Evolutionary conservation across 306 rosid species (phyloP).

Genomic region (Lagenaria siceraria): DNA sequence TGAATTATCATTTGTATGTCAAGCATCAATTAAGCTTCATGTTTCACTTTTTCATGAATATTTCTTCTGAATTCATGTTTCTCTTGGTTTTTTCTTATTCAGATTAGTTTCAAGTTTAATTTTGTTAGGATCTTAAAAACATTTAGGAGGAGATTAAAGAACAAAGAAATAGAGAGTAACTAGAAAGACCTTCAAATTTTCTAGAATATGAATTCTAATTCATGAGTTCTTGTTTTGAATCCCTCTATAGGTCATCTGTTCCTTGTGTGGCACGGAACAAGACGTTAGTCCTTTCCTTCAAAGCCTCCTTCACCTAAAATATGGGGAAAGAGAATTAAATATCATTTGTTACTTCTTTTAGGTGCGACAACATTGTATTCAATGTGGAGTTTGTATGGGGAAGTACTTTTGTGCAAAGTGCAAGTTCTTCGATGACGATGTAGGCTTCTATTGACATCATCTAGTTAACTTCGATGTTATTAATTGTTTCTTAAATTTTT

Average conservation of each 20-base stretch:
- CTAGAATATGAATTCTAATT: background rate
- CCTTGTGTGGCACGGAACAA: conserved; percentile 66
- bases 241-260: conserved; percentile 55
- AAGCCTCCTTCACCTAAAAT: background rate
- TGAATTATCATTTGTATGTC: background rate
- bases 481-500: background rate
- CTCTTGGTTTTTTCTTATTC: background rate
- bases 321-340: background rate
- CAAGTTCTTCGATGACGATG: conserved; percentile 69
- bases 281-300: conserved; percentile 34
- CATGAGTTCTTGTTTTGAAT: background rate
- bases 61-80: background rate
- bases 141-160: background rate
- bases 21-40: background rate
- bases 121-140: background rate
- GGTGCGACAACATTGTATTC: conserved; percentile 72
- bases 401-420: conserved; percentile 63
- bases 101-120: background rate
- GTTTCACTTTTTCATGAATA: background rate
- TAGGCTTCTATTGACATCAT: conserved; percentile 17
- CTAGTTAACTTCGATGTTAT: background rate
- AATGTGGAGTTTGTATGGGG: conserved; percentile 77
- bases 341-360: conserved; percentile 14
- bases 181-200: background rate
- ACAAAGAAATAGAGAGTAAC: background rate